These are phyloP conservation scores for Spathaspora sp. DNA, from an alignment of 805 yeast genomes.

Conservation along the genomic window DNA sequence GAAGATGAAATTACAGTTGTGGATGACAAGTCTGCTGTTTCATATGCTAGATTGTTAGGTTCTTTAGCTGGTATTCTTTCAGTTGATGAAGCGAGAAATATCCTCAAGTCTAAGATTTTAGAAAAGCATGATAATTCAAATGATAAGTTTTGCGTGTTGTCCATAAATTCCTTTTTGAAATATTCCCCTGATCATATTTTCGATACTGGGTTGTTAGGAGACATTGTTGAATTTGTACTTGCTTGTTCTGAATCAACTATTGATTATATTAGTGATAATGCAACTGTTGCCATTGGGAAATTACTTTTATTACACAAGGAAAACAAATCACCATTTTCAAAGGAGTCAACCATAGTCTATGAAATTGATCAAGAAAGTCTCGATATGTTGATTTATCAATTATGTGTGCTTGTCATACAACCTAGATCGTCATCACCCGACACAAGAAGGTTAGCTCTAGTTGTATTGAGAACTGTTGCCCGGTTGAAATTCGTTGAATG, in stretches of 20 bases:
- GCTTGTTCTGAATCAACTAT: slow-evolving; percentile 38
- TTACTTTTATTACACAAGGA: slow-evolving; percentile 53
- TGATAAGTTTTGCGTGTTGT: slow-evolving; percentile 59
- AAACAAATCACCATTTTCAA: slow-evolving; percentile 19
- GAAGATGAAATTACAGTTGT: slow-evolving; percentile 58
- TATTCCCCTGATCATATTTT: slow-evolving; percentile 70
- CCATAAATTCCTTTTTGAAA: slow-evolving; percentile 75
- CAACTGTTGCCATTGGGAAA: slow-evolving; percentile 80
- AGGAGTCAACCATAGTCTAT: slow-evolving; percentile 19
- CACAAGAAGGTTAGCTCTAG: slow-evolving; percentile 74
- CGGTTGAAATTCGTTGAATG: slow-evolving; percentile 54
- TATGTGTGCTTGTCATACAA: slow-evolving; percentile 45
- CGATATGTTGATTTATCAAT: slow-evolving; percentile 42
- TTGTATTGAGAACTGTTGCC: slow-evolving; percentile 70
- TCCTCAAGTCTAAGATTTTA: slow-evolving; percentile 58
- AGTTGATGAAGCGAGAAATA: slow-evolving; percentile 57
- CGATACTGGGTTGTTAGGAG: slow-evolving; percentile 45
- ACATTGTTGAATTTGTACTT: slow-evolving; percentile 47
- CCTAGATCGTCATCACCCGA: slow-evolving; percentile 67
- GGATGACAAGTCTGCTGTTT: slow-evolving; percentile 62
- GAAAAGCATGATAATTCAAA: slow-evolving; percentile 40
- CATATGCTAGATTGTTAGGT: slow-evolving; percentile 78
- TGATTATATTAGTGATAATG: slow-evolving; percentile 67
- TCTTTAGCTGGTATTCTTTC: slow-evolving; percentile 67
- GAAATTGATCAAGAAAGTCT: slow-evolving; percentile 41